Evolutionary conservation across 2,329 filamentous ascomycete genomes (phyloP).

Genomic region (Colletotrichum coccodes): DNA sequence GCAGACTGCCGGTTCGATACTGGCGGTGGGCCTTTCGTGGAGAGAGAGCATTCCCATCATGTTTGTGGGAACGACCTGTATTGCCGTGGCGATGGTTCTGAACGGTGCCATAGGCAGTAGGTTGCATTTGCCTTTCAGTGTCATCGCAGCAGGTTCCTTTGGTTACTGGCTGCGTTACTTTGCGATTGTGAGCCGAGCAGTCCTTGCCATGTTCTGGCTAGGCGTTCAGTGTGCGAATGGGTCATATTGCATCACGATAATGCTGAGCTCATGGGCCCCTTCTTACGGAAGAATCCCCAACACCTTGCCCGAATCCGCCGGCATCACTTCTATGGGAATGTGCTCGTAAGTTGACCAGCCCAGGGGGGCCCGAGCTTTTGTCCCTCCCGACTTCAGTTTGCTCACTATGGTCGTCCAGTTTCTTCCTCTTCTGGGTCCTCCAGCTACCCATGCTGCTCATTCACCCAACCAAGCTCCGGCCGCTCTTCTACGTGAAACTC

Average conservation of each 20-base stretch:
- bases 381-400: too few species aligned
- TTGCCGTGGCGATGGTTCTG: slow-evolving; percentile 57
- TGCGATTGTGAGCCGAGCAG: slow-evolving; percentile 49
- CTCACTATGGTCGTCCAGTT: slow-evolving; percentile 48
- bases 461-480: slow-evolving; percentile 63
- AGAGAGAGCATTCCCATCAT: slow-evolving; percentile 40
- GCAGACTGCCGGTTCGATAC: slow-evolving; percentile 46
- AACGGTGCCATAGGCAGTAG: slow-evolving; percentile 48
- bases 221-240: slow-evolving; percentile 61
- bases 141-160: slow-evolving; percentile 46
- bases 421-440: slow-evolving; percentile 66
- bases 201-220: slow-evolving; percentile 66
- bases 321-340: slow-evolving; percentile 53
- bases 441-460: slow-evolving; percentile 66
- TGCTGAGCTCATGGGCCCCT: slow-evolving; percentile 62
- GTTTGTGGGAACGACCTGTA: slow-evolving; percentile 45
- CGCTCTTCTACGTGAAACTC: slow-evolving; percentile 64
- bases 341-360: slow-evolving; percentile 21
- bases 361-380: neutral
- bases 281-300: slow-evolving; percentile 64
- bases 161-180: slow-evolving; percentile 47
- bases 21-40: slow-evolving; percentile 48
- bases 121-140: slow-evolving; percentile 49
- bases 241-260: slow-evolving; percentile 39
- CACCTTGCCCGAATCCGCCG: slow-evolving; percentile 57